Base-by-base conservation (phyloP, 148 eudicot species). In the Silene conica region DNA sequence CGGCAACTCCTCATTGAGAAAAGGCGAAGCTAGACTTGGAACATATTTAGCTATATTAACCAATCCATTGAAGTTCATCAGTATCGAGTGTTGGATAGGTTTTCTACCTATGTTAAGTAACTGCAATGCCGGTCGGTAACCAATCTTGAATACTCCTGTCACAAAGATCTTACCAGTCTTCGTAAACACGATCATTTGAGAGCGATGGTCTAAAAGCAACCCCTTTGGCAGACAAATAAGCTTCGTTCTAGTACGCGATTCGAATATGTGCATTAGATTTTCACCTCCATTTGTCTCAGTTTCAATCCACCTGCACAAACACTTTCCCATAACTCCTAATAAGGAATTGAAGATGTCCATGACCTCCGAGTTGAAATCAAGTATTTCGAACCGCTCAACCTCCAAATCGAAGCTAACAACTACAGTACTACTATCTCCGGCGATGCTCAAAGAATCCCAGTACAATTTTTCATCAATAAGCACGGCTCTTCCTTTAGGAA, bases 1-100 rank as follows among this genome's bases (percentile, higher is more conserved):
- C 5, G 25, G 6, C 31, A 23, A n/a, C 18, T 12, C 45, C n/a
- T n/a, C n/a, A 28, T 5, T 3, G 1, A 45, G 43, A 2, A 3
- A 63, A 41, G 76, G 69, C 5, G 48, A 73, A 63, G 43, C 38
- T 4, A 73, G 62, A 13, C 69, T 73, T 0, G 76, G 76, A 50
- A 50, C 58, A 73, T 46, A 63, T 48, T 38, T 43, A 1, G 61
- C 20, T n/a, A 73, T 62, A 25, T 63, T 7, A 26, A 23, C 20
- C 1, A 0, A 6, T 4, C 0, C 10, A 16, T 63, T 8, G 26
- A 63, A 48, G 0, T 15, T 63, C 46, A 63, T 11, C 18, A 63
- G 46, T 14, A 8, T 6, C 2, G 28, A 43, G 48, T 63, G 25
- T 16, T 4, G 20, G 61, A 63, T 52, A 8, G 76, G 76, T 5